Percentiles rank a stretch among this genome's conserved stretches.
These are phyloP conservation scores for Rhodotorula sp. DNA, from an alignment of 1,284 basidiomycete species.

Conservation along the genomic window DNA sequence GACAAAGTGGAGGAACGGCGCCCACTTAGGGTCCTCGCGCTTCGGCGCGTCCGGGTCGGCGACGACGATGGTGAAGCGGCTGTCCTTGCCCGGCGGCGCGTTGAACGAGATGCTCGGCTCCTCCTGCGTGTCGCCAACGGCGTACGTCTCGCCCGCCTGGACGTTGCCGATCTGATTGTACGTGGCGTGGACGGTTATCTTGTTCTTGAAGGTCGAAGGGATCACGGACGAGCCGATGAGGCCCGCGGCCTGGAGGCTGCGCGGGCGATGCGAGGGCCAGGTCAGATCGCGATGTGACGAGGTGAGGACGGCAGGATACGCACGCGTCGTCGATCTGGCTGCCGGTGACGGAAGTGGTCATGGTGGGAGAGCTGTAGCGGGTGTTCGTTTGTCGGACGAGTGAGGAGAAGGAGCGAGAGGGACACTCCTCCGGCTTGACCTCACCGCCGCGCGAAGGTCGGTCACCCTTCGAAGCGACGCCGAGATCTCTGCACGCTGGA, in stretches of 20 bases:
- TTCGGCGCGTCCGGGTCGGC: slow-evolving; percentile 16
- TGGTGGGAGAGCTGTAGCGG: neutral
- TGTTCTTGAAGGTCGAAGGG: neutral
- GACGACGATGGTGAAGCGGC: slow-evolving; percentile 11
- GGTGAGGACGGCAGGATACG: neutral
- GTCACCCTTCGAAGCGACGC: neutral
- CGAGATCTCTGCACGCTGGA: neutral
- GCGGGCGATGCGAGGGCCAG: neutral
- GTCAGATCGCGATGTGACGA: neutral
- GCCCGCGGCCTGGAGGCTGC: neutral
- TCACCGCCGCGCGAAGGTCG: neutral
- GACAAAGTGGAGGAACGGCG: slow-evolving; percentile 1
- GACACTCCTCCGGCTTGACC: neutral
- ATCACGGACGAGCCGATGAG: slow-evolving; percentile 10
- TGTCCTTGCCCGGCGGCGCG: neutral
- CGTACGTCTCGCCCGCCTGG: slow-evolving; percentile 8
- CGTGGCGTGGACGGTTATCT: slow-evolving; percentile 3
- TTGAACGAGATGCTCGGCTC: slow-evolving; percentile 16
- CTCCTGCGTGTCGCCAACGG: slow-evolving; percentile 7
- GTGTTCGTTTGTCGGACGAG: too few species aligned
- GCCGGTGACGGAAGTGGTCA: neutral
- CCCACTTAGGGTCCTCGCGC: slow-evolving; percentile 4
- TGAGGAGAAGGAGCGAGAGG: neutral
- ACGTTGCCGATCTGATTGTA: slow-evolving; percentile 2
- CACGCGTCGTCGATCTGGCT: slow-evolving; percentile 8